Base-by-base conservation (phyloP, 768 basidiomycete genomes). In the Serendipita vermifera region DNA sequence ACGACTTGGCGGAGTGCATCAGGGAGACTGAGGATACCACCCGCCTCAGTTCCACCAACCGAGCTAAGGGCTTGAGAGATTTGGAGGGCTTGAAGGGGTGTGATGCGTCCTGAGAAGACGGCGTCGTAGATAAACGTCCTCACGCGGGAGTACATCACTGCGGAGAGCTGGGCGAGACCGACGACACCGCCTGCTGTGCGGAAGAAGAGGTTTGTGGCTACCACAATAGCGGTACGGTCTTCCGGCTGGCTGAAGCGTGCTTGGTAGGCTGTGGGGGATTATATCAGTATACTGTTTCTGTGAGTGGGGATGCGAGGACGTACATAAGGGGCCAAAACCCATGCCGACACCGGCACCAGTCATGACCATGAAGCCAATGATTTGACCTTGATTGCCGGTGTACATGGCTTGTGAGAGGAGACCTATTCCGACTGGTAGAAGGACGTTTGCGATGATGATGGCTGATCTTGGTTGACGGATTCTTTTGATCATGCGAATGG, bases 81-180 rank as follows among this genome's bases (percentile, higher is more conserved):
- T 17, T 62, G 26, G 2, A 54, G 53, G 0, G 68, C 58, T 26
- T 71, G 71, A 6, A 64, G 51, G 7, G 60, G 35, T 1, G 68
- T 63, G 54, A 76, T 55, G 9, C 62, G 51, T n/a, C 66, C 69
- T 15, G 66, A 64, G 3, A 29, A 38, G 27, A 69, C 59, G 11
- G 59, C 61, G 22, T 61, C 38, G 15, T 59, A 24, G 58, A 79
- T 64, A 53, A 68, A 68, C 17, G 62, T 24, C 26, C 64, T 64
- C 26, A 75, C 76, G 63, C 70, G 75, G 33, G 69, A 64, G 59
- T 71, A 71, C 55, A 78, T 69, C 20, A 79, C 66, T 7, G 77
- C 73, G 40, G 70, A 69, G 54, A 76, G 76, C 59, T 79, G 77
- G 0, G 77, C 76, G 35, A 79, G 71, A 24, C 78, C 76, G 36